phyloP scores from a whole-genome alignment of 495 filamentous ascomycete genomes.

The Cladorrhinum samala region DNA sequence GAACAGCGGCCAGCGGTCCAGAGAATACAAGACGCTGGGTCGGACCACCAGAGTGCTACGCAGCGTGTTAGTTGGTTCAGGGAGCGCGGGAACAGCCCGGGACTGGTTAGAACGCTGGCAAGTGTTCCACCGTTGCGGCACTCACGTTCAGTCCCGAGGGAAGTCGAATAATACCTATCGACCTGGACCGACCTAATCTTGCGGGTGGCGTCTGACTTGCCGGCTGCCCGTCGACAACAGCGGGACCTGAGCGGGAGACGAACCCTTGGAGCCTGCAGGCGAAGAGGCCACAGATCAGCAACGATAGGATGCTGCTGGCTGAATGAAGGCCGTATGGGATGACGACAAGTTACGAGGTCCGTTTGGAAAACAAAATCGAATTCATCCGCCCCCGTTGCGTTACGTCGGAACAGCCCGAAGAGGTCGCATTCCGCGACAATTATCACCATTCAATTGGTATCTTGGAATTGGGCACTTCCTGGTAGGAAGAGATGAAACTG shows the following conservation, averaged over 20 bases:
- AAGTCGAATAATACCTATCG: background rate
- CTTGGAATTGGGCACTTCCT: too few relatives aligned
- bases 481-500: too few relatives aligned
- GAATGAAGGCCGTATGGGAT: too few relatives aligned
- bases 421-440: background rate
- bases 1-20: background rate
- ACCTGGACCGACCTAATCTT: too few relatives aligned
- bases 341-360: too few relatives aligned
- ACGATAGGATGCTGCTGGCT: too few relatives aligned
- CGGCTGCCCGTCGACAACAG: background rate
- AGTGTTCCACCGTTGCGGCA: too few relatives aligned
- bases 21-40: conserved; percentile 5
- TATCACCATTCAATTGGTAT: background rate
- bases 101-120: conserved; percentile 3
- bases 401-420: background rate
- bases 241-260: too few relatives aligned
- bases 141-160: too few relatives aligned
- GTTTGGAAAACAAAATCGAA: background rate
- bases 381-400: background rate
- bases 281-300: background rate
- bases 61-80: background rate
- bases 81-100: conserved; percentile 4
- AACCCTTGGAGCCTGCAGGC: background rate
- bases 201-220: conserved; percentile 1
- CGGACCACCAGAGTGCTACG: background rate